A percentile compares a stretch with the other conserved stretches of the same genome.
phyloP scores from a whole-genome alignment of 352 stramenopile species.

The Thraustochytrium striatum region DNA sequence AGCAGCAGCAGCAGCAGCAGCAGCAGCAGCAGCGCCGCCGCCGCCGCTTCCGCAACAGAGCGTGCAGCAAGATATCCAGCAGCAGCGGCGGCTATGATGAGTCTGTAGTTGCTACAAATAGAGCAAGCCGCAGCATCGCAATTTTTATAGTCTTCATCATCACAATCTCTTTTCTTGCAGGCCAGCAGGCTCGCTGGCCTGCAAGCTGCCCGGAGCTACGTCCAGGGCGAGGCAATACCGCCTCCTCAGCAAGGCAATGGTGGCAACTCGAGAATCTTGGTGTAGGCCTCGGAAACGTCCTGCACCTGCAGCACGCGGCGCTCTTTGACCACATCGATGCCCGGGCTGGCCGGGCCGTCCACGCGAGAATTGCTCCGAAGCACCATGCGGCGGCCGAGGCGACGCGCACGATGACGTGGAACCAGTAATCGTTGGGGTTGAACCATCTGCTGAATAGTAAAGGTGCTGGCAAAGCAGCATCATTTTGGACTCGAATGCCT shows the following conservation, averaged over 20 bases:
- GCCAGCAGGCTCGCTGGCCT: too few relatives aligned
- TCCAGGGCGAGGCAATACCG: too few relatives aligned
- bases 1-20: neutral
- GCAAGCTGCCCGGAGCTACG: too few relatives aligned
- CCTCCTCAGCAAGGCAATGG: conserved; percentile 6
- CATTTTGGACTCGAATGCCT: conserved; percentile 13
- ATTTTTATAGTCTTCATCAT: too few relatives aligned
- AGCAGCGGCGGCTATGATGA: too few relatives aligned
- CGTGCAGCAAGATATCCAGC: too few relatives aligned
- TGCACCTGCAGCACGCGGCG: neutral
- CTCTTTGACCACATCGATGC: neutral
- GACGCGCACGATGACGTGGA: conserved; percentile 10
- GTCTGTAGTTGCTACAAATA: too few relatives aligned
- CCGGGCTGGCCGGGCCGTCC: neutral
- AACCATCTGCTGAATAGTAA: conserved; percentile 44
- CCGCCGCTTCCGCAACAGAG: too few relatives aligned
- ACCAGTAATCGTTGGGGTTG: conserved; percentile 23
- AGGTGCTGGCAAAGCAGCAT: conserved; percentile 31
- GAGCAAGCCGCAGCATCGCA: too few relatives aligned
- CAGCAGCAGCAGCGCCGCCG: too few relatives aligned
- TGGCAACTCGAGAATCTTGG: neutral
- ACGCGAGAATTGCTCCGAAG: neutral
- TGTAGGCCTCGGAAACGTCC: neutral
- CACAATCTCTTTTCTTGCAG: too few relatives aligned
- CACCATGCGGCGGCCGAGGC: neutral